These are phyloP conservation scores for Lipomyces starkeyi DNA, from an alignment of 805 yeast genomes.

Conservation along the genomic window DNA sequence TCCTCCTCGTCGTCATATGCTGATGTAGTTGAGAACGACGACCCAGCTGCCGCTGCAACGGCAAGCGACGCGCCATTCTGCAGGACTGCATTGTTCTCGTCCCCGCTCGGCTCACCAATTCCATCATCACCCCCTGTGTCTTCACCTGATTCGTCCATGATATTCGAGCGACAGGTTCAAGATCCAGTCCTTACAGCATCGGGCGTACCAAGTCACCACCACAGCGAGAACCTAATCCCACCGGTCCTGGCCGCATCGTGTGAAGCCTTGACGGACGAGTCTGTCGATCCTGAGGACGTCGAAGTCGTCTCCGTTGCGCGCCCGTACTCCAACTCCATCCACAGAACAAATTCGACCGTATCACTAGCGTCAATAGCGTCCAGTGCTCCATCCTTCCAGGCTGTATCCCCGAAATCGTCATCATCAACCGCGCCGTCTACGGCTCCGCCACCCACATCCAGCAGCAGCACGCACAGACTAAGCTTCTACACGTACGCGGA, in stretches of 20 bases:
- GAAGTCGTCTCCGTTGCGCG: conserved; percentile 72
- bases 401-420: conserved; percentile 1
- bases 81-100: not conserved
- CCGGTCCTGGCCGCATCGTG: conserved; percentile 83
- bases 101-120: not conserved
- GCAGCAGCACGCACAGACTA: conserved; percentile 10
- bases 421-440: not conserved
- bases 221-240: conserved; percentile 71
- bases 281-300: conserved; percentile 67
- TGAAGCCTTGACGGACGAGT: conserved; percentile 61
- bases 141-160: conserved; percentile 54
- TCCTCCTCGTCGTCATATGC: conserved; percentile 15
- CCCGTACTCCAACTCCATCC: conserved; percentile 43
- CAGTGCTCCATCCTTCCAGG: not conserved
- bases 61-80: not conserved
- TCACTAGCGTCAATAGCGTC: conserved; percentile 5
- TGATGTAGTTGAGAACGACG: conserved; percentile 7
- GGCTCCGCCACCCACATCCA: conserved; percentile 1
- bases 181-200: conserved; percentile 50
- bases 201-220: conserved; percentile 47
- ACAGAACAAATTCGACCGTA: conserved; percentile 8
- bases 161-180: conserved; percentile 72
- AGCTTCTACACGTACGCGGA: conserved; percentile 31
- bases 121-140: conserved; percentile 5
- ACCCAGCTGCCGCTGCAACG: not conserved